Evolutionary conservation across 2,329 filamentous ascomycete genomes (phyloP), one percentile per base, ranked within the genome.

Genomic region (Mycocentrospora acerina): DNA sequence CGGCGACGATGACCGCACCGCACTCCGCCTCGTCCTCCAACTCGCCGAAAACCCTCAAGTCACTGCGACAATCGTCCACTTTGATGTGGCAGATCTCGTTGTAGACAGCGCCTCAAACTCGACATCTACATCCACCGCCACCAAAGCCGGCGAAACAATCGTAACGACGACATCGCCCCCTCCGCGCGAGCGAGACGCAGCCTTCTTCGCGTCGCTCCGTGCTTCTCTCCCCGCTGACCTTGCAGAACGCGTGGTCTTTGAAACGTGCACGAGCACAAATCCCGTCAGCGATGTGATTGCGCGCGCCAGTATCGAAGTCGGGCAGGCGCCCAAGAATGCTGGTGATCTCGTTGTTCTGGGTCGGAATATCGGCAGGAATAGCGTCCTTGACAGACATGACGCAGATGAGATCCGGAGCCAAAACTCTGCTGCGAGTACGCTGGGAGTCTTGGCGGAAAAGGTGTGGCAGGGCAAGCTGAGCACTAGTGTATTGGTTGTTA

Each of bases 11-110:
- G 91, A 96, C 58, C 79, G 82, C 7, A 80, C 85, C 4, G 90
- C 90, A 0, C 75, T 97, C 1, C 77, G 83, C 1, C 80, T 97
- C 16, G 85, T 91, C 3, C 75, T 97, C 3, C 91, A 96, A 59
- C 77, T 98, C 1, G 88, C 85, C 1, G 82, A 85, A 62, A 93
- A 90, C 56, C 77, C 81, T 4, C 80, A 86, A 29, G 81, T 95
- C 17, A 90, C 88, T 0, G 88, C 83, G 0, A 91, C 87, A 0
- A 78, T 96, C 22, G 73, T 86, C 1, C 82, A 83, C 44, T 74
- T 88, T 40, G 64, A 71, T 25, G 50, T 65, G 2, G 49, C 57
- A 2, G 49, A 56, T 4, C 41, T 37, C 0, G 47, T 59, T 29
- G 42, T 57, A n/a, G 51, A 41, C 3, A 32, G 44, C 5, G 35